Base-by-base conservation (phyloP, 1,284 basidiomycete genomes). In the Volvariella volvacea region DNA sequence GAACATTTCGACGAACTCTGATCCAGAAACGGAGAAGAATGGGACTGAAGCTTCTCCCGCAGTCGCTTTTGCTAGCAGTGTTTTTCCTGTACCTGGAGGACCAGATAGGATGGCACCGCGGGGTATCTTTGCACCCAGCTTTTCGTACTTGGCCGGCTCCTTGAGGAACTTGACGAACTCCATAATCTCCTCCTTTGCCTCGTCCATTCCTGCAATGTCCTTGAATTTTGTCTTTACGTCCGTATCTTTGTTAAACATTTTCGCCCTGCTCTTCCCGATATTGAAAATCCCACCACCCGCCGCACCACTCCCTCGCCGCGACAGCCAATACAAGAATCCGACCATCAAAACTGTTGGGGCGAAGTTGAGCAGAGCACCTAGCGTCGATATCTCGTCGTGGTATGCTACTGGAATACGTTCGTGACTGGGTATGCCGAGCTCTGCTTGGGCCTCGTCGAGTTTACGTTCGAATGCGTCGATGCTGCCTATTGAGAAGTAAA, bases 1-100 rank as follows among this genome's bases (percentile, higher is more conserved):
- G 61, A 99, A 99, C 93, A 99, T 98, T 70, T 99, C 96, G 50
- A 99, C 93, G 59, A 99, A 99, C 63, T 99, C 96, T 45, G 95
- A 98, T 45, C 96, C 95, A 37, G 95, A 98, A 32, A 99, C 95
- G 20, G 92, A 96, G 45, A 98, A 77, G 83, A 99, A 99, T 32
- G 95, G 95, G 2, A 98, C 95, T 40, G 83, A 88, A 7, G 95
- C 95, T 67, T 99, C 95, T 42, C 95, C 95, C 2, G 96, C 96
- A 2, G 96, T 98, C 1, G 96, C 96, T 68, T 99, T 99, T 25
- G 96, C 96, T 25, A 99, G 78, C 16, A 99, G 73, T 2, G 96
- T 99, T 73, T 99, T 99, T 66, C 96, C 96, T 2, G 96, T 99
- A 61, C 96, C 96, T 1, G 96, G 96, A 42, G 96, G 96, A 38